Percentiles rank a stretch among this genome's conserved stretches.
Evolutionary conservation across 1,139 yeast genomes (phyloP).

Genomic region (Sugiyamaella japonica): DNA sequence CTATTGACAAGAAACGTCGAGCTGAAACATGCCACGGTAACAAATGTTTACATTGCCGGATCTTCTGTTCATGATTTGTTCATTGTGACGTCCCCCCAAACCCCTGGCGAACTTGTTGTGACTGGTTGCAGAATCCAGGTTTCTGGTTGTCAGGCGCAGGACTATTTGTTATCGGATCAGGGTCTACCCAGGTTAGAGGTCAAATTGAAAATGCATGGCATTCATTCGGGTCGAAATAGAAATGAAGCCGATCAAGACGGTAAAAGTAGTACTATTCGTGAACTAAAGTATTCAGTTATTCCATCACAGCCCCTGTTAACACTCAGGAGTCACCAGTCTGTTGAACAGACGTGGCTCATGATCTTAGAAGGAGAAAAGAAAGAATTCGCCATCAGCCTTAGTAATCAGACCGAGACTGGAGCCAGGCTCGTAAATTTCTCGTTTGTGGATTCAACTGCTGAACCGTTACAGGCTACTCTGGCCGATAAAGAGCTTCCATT

Average conservation of each 20-base stretch:
- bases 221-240: constrained; percentile 25
- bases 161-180: constrained; percentile 40
- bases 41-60: constrained; percentile 44
- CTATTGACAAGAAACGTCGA: constrained; percentile 32
- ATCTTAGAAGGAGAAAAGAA: constrained; percentile 75
- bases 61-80: constrained; percentile 44
- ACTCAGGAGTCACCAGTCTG: constrained; percentile 49
- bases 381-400: constrained; percentile 52
- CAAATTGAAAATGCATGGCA: constrained; percentile 38
- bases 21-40: constrained; percentile 26
- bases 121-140: constrained; percentile 50
- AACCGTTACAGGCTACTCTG: constrained; percentile 54
- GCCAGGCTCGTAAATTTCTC: constrained; percentile 57
- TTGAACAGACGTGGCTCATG: constrained; percentile 70
- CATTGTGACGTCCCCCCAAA: constrained; percentile 48
- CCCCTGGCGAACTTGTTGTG: constrained; percentile 46
- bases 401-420: constrained; percentile 57
- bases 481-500: constrained; percentile 50
- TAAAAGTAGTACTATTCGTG: constrained; percentile 7
- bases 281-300: constrained; percentile 46
- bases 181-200: constrained; percentile 27
- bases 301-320: constrained; percentile 68
- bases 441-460: constrained; percentile 73
- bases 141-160: constrained; percentile 46
- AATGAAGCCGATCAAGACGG: not conserved